Conservation (phyloP, 2,329 filamentous ascomycete genomes). For the Colletotrichum noveboracense region DNA sequence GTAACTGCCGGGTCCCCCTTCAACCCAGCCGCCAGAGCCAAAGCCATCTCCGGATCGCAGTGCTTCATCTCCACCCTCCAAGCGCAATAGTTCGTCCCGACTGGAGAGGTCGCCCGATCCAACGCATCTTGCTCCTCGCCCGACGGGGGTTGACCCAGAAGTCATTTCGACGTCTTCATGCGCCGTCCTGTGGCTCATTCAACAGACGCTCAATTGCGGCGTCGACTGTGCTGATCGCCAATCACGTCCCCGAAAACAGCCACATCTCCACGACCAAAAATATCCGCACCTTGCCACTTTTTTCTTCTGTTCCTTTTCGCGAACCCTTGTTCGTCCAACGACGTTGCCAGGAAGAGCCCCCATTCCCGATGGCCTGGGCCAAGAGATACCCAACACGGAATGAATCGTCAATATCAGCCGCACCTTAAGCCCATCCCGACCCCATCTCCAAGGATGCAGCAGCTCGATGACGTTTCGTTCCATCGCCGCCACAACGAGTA, state of each 20-base stretch:
- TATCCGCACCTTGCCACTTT: constrained; percentile 6
- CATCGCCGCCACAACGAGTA: neutral
- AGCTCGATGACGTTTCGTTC: constrained; percentile 18
- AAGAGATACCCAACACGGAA: constrained; percentile 10
- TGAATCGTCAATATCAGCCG: constrained; percentile 14
- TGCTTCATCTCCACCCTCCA: constrained; percentile 11
- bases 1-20: neutral
- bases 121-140: neutral
- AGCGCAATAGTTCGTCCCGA: constrained; percentile 21
- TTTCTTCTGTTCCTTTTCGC: neutral
- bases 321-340: constrained; percentile 20
- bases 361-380: constrained; percentile 12
- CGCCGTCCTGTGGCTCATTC: constrained; percentile 18
- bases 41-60: neutral
- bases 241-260: constrained; percentile 7
- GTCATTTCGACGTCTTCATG: constrained; percentile 19
- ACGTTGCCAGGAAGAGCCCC: constrained; percentile 1
- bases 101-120: constrained; percentile 5
- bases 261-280: constrained; percentile 20
- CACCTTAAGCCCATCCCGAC: constrained; percentile 15
- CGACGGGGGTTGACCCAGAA: constrained; percentile 18
- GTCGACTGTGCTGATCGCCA: neutral
- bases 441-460: constrained; percentile 6
- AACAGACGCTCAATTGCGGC: constrained; percentile 4
- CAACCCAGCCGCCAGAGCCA: neutral